Conservation (phyloP, 768 basidiomycete species). For the Collybia mongolica region DNA sequence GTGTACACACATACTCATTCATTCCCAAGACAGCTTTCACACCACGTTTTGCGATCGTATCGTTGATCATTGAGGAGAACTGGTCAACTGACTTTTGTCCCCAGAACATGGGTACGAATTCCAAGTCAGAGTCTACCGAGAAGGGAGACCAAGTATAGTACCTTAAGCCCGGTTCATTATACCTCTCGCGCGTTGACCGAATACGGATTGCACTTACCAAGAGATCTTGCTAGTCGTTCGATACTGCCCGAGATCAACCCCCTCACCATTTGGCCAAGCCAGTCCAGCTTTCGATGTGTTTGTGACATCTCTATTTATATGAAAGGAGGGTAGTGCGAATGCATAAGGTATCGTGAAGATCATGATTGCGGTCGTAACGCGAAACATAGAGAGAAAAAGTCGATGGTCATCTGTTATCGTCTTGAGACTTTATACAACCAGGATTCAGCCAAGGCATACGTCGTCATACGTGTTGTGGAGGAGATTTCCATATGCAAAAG, state of each 20-base stretch:
- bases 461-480: too few species aligned
- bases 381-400: neutral
- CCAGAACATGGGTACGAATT: constrained; percentile 62
- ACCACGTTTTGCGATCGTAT: constrained; percentile 32
- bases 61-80: constrained; percentile 39
- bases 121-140: constrained; percentile 34
- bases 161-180: constrained; percentile 21
- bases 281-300: constrained; percentile 47
- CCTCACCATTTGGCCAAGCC: constrained; percentile 45
- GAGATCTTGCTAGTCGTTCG: constrained; percentile 43
- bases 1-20: constrained; percentile 43
- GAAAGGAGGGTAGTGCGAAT: neutral
- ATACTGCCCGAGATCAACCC: constrained; percentile 43
- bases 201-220: constrained; percentile 33
- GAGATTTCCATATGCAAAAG: too few species aligned
- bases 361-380: too few species aligned
- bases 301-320: constrained; percentile 18
- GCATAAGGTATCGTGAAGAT: neutral
- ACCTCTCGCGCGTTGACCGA: too few species aligned
- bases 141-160: constrained; percentile 52
- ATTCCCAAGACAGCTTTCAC: constrained; percentile 48
- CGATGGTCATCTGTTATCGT: too few species aligned
- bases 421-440: too few species aligned
- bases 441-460: too few species aligned
- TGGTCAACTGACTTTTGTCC: constrained; percentile 35